Evolutionary conservation across 2,329 filamentous ascomycete species (phyloP).

Genomic region (Plenodomus lindquistii): DNA sequence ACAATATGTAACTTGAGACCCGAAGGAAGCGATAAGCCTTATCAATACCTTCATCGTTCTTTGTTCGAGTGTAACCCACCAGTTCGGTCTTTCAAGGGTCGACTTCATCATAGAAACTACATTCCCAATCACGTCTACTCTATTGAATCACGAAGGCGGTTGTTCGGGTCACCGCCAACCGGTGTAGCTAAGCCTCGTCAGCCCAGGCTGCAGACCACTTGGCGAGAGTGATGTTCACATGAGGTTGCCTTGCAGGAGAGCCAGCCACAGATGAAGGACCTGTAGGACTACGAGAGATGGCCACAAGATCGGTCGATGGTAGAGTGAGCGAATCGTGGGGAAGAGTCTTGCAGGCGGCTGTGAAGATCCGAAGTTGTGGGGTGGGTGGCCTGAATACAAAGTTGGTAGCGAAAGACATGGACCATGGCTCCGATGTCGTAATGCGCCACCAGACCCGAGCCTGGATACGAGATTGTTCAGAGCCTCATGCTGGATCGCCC

Average conservation of each 20-base stretch:
- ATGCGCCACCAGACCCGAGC: conserved; percentile 2
- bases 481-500: no score
- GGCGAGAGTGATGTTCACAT: conserved; percentile 13
- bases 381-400: conserved; percentile 2
- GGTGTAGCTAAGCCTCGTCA: conserved; percentile 11
- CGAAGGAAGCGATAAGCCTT: background rate
- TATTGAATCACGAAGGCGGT: conserved; percentile 1
- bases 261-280: background rate
- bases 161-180: conserved; percentile 8
- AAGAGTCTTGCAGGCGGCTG: background rate
- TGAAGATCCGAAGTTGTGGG: conserved; percentile 7
- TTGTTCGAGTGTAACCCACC: background rate
- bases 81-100: background rate
- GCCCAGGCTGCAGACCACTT: conserved; percentile 3
- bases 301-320: background rate
- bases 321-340: conserved; percentile 2
- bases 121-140: conserved; percentile 8
- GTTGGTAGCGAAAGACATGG: background rate
- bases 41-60: background rate
- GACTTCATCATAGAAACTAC: conserved; percentile 10
- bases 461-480: no score
- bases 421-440: background rate
- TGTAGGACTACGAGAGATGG: background rate
- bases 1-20: background rate
- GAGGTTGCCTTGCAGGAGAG: conserved; percentile 9